These are phyloP conservation scores for Coleophoma eucalyptorum DNA, from an alignment of 2,329 filamentous ascomycete genomes.

Conservation along the genomic window DNA sequence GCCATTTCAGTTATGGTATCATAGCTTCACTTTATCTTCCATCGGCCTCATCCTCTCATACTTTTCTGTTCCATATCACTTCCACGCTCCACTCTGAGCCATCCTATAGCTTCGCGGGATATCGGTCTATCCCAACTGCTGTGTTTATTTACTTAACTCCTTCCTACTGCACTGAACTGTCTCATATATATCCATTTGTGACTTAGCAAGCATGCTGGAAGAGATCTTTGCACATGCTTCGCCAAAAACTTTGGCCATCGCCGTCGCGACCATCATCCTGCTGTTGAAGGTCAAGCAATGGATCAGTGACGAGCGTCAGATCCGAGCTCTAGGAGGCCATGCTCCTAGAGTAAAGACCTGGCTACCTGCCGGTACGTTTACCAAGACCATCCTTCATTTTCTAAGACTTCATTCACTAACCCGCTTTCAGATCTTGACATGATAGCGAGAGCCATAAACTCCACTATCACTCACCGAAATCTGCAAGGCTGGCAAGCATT, in stretches of 20 bases:
- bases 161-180: no score
- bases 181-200: background rate
- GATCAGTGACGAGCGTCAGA: conserved; percentile 38
- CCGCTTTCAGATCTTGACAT: conserved; percentile 58
- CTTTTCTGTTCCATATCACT: no score
- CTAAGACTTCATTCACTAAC: background rate
- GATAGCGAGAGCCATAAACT: conserved; percentile 50
- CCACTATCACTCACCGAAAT: conserved; percentile 49
- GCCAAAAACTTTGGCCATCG: conserved; percentile 16
- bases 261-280: conserved; percentile 10
- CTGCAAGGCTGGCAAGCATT: conserved; percentile 56
- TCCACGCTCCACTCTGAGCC: no score
- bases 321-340: conserved; percentile 42
- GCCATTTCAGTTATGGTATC: no score
- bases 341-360: conserved; percentile 31
- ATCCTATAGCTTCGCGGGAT: no score
- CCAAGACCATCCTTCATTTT: background rate
- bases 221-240: conserved; percentile 39
- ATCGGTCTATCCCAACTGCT: no score
- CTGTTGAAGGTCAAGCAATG: conserved; percentile 27
- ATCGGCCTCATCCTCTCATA: no score
- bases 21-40: no score
- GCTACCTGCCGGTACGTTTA: conserved; percentile 41
- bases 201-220: conserved; percentile 16
- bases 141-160: no score